Base-by-base conservation (phyloP, 2,329 filamentous ascomycete genomes). In the Penicillium sp. region DNA sequence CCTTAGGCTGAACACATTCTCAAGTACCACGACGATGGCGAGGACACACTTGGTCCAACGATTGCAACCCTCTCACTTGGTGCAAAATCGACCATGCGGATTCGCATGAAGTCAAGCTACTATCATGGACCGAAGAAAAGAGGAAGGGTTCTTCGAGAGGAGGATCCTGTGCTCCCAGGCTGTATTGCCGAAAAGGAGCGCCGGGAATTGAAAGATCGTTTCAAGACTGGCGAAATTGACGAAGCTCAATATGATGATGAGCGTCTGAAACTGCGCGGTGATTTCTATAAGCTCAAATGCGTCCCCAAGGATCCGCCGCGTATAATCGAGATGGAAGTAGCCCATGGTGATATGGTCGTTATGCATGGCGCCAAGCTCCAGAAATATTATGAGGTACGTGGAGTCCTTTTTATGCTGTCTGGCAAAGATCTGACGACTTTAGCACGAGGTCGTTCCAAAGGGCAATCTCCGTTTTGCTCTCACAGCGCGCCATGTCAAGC, bases 11-110 rank as follows among this genome's bases (percentile, higher is more conserved):
- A 44, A 4, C 11, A 13, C 7, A 15, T 13, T 15, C 2, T 25
- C 17, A 3, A 73, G 59, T 79, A 73, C 52, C 76, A 80, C 51
- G 76, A 79, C 47, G 76, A 80, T 36, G 76, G 76, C 14, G 76
- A 80, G 55, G 53, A 46, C 1, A 70, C 70, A 0, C 67, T 80
- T 0, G 76, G 76, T 0, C 71, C 74, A 0, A 74, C 70, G 0
- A 75, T 79, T 28, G 71, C 72, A 0, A 77, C 75, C 0, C 57
- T 76, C 31, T 76, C 71, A 1, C 61, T 80, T 0, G 76, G 76
- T 2, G 65, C 63, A 0, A 65, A 66, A 6, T 71, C 75, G 0
- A 67, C 58, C 0, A 79, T 79, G 75, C 55, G 51, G 2, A 51
- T 79, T 25, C 71, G 75, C 2, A 69, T 79, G 64, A 79, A 80